Evolutionary conservation across 164 flowering plant genomes (phyloP), one percentile per base, ranked within the genome.

Genomic region (Kingdonia uniflora): DNA sequence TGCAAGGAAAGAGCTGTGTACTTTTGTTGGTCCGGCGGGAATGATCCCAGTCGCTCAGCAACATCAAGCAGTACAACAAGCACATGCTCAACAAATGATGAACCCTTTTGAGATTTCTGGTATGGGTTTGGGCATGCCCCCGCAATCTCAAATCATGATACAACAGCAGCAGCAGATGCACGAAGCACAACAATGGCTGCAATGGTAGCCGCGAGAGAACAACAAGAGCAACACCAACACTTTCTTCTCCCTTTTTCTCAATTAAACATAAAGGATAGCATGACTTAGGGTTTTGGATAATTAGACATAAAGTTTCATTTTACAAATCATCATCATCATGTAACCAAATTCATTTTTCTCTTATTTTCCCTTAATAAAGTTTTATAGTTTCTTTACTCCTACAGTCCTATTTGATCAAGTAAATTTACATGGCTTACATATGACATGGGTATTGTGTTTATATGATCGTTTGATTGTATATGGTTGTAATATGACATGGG

Each of bases 1-100:
- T 3, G 70, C 70, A 1, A 67, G 42, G 46, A 52, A 49, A 22
- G 66, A 67, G 45, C 55, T 67, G 3, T 42, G 49, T 8, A 43
- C 44, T 14, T 67, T 52, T 46, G 48, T 61, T 6, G 70, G 66
- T 19, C 52, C 70, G 3, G 10, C 51, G 2, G 70, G 59, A 5
- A 57, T 67, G 70, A 35, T 44, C 2, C 64, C 68, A 0, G 4
- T 55, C 1, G n/a, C 44, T 14, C 63, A 58, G 0, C 61, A 24
- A 15, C 52, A 51, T 13, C 59, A 29, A n/a, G 37, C 37, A 1
- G 29, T 29, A 13, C 49, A 23, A 12, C 62, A 38, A 16, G 19
- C 43, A 24, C 63, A n/a, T 8, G 51, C 14, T 1, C 57, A 11
- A 1, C 67, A 38, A 23, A 21, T 47, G n/a, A 44, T 35, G 33